Evolutionary conservation across 2,329 filamentous ascomycete genomes (phyloP), one percentile per base, ranked within the genome.

Genomic region (Aspergillus fumigatus): DNA sequence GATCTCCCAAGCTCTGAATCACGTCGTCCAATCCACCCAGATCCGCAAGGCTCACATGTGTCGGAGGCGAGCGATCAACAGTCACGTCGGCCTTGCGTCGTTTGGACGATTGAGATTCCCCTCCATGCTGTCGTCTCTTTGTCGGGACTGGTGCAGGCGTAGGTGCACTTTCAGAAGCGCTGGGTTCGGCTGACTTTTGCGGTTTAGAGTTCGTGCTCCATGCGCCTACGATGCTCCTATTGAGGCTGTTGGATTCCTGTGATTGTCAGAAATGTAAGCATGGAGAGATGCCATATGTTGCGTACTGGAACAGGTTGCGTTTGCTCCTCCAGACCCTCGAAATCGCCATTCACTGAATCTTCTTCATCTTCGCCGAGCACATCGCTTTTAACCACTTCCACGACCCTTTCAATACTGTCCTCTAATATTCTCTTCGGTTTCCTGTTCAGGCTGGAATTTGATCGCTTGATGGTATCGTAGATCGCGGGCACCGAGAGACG

Each of bases 391-490:
- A 93, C 79, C 19, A 91, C 84, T 7, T 87, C 83, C 17, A 97
- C 77, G 0, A 92, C 90, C 7, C 90, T 82, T 59, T 96, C 91
- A 61, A 97, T 90, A 38, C 89, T 88, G 61, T 94, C 89, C 71
- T 96, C 90, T 1, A 97, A 77, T 0, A 88, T 80, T 59, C 86
- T 87, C 73, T 94, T 96, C 41, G 90, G 91, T 63, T 89, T 86
- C 23, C 94, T 82, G 60, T 89, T 90, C 23, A 97, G 75, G 53
- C 88, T 92, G 0, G 92, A 96, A 71, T 97, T 97, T 14, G 92
- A 96, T 51, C 80, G 78, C 65, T 92, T 90, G 59, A 97, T 91
- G 57, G 84, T 84, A 41, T 92, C 87, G 70, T 94, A 96, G 1
- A 95, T 82, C 2, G 78, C 74, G 2, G 81, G 74, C 3, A 88